phyloP scores from a whole-genome alignment of 2,329 filamentous ascomycete species.

The Cladophialophora bantiana region DNA sequence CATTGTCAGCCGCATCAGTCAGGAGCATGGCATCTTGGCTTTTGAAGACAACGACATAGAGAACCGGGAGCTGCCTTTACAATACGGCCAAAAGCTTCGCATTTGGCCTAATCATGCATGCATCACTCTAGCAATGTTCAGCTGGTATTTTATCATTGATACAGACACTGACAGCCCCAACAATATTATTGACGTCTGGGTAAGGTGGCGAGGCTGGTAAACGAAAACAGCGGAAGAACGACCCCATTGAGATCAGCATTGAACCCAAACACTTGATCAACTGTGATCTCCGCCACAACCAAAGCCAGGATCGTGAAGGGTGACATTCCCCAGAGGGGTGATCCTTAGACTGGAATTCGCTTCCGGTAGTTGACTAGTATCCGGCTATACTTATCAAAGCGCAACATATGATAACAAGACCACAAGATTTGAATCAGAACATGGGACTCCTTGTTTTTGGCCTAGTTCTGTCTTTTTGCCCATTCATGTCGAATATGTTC shows the following conservation, averaged over 20 bases:
- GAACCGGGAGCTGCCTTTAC: slow-evolving; percentile 55
- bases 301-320: not conserved
- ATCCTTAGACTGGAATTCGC: too few species aligned
- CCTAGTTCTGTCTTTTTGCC: not conserved
- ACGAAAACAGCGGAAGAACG: not conserved
- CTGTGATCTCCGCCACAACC: not conserved
- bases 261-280: not conserved
- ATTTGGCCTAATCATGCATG: slow-evolving; percentile 85
- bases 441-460: not conserved
- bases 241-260: not conserved
- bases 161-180: slow-evolving; percentile 59
- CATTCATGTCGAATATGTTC: not conserved
- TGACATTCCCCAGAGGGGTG: not conserved
- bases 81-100: slow-evolving; percentile 70
- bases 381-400: not conserved
- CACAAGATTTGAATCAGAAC: not conserved
- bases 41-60: slow-evolving; percentile 57
- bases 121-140: slow-evolving; percentile 73
- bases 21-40: slow-evolving; percentile 77
- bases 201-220: slow-evolving; percentile 74
- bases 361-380: not conserved
- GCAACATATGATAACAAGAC: not conserved
- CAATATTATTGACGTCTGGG: slow-evolving; percentile 77
- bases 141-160: slow-evolving; percentile 78
- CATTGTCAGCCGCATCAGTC: slow-evolving; percentile 74